Evolutionary conservation across 305 asterid genomes (phyloP), one percentile per base, ranked within the genome.

Genomic region (Caryopteris hybrid): DNA sequence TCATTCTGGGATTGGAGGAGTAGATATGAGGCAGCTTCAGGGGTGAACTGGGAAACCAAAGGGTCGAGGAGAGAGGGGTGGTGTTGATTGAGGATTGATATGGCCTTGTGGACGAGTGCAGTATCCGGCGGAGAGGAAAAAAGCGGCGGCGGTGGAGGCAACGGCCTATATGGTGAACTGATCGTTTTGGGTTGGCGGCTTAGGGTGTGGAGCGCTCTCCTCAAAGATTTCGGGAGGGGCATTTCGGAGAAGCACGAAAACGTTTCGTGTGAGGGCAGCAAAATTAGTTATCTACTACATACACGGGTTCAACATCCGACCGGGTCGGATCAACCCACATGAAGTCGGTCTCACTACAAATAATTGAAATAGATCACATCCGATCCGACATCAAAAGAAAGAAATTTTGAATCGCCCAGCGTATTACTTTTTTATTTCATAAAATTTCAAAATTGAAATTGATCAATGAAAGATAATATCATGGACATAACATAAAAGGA

Each of bases 1-100:
- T 87, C 68, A 64, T 73, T 64, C 43, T 80, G 96, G 50, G 86
- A 75, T 38, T 75, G 94, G 52, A 84, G 86, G 73, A 92, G 96
- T 38, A 92, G 34, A 71, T 51, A 68, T 45, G 98, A 63, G 72
- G 95, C 83, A 50, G 87, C 66, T 59, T 78, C 82, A 69, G 96
- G 91, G 52, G 96, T 86, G 33, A 92, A 87, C 25, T 76, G 78
- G 72, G 91, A 50, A 22, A 76, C 51, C 18, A 92, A 41, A 31
- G 86, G 80, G 74, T 79, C 75, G 43, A 89, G 92, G 27, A 64
- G 76, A 18, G 78, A 77, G 8, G 76, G 83, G 83, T 76, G 79
- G 69, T 80, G 81, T 68, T 71, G 78, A 64, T 83, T 81, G 75
- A 92, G 95, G 54, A 84, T 76, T 52, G 89, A 61, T 38, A 86